Evolutionary conservation across 2,329 filamentous ascomycete species (phyloP).

Genomic region (Diaporthe citrichinensis): DNA sequence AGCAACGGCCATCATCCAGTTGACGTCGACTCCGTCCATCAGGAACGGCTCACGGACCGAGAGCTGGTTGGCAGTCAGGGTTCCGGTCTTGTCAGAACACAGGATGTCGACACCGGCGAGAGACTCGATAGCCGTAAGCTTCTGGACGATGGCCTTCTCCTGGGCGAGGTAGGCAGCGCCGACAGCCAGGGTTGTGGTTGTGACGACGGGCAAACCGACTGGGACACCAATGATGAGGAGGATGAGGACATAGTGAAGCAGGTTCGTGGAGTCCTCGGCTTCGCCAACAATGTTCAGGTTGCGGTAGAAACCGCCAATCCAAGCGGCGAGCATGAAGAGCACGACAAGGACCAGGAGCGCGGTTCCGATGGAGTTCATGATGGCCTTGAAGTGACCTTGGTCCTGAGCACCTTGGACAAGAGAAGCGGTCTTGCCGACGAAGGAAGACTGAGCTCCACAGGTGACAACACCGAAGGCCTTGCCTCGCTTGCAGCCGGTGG

Average conservation of each 20-base stretch:
- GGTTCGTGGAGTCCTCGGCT: conserved; percentile 70
- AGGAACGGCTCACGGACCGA: conserved; percentile 84
- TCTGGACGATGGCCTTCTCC: conserved; percentile 85
- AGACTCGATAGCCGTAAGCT: conserved; percentile 84
- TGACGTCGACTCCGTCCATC: conserved; percentile 81
- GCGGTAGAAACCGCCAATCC: conserved; percentile 86
- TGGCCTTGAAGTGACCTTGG: conserved; percentile 82
- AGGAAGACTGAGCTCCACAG: conserved; percentile 78
- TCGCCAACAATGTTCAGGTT: conserved; percentile 74
- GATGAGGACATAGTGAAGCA: conserved; percentile 78
- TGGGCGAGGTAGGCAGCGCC: conserved; percentile 83
- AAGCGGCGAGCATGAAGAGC: conserved; percentile 81
- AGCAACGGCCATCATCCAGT: conserved; percentile 88
- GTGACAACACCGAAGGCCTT: conserved; percentile 80
- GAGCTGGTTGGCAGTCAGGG: conserved; percentile 81
- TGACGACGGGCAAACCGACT: conserved; percentile 84
- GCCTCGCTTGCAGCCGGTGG: conserved; percentile 85
- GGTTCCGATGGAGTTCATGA: conserved; percentile 87
- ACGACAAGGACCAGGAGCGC: conserved; percentile 81
- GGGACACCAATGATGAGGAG: conserved; percentile 84
- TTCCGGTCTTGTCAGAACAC: conserved; percentile 87
- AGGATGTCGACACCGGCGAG: conserved; percentile 83
- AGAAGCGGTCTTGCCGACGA: conserved; percentile 82
- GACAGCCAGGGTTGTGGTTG: conserved; percentile 82
- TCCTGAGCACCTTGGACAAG: conserved; percentile 83